Percentiles rank a stretch among this genome's conserved stretches.
These are phyloP conservation scores for Leishmania arabica DNA, from an alignment of 208 protist species.

Conservation along the genomic window DNA sequence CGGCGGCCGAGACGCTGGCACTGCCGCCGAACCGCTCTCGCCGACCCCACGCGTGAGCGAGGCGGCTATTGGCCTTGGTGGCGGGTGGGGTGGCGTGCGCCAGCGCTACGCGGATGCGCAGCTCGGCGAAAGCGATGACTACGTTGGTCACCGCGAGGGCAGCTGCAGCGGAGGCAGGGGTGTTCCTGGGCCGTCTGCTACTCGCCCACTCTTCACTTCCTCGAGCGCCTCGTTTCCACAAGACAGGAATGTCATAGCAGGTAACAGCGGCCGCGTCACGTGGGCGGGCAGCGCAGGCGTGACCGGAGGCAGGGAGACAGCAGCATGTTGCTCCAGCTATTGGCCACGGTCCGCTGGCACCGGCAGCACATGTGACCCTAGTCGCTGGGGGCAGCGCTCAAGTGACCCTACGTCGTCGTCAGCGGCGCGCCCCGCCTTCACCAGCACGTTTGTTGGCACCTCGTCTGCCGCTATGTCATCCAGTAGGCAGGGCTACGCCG, in stretches of 20 bases:
- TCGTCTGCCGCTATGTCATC: constrained; percentile 1
- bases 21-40: constrained; percentile 15
- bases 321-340: background rate
- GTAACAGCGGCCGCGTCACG: constrained; percentile 15
- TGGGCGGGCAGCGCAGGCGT: constrained; percentile 1
- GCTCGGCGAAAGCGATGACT: background rate
- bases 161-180: constrained; percentile 8
- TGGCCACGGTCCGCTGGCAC: background rate
- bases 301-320: background rate
- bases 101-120: constrained; percentile 9
- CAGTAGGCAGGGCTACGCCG: background rate
- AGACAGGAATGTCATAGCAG: constrained; percentile 13
- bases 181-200: constrained; percentile 13
- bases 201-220: constrained; percentile 28
- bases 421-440: constrained; percentile 9
- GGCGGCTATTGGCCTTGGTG: background rate
- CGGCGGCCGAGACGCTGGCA: background rate
- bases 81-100: background rate
- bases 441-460: constrained; percentile 18
- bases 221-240: constrained; percentile 18
- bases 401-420: background rate
- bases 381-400: background rate
- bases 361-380: background rate
- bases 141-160: background rate
- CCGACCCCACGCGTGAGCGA: constrained; percentile 16